Evolutionary conservation across 108 stramenopile genomes (phyloP), one percentile per base, ranked within the genome.

Genomic region (Cyclotella distinguenda): DNA sequence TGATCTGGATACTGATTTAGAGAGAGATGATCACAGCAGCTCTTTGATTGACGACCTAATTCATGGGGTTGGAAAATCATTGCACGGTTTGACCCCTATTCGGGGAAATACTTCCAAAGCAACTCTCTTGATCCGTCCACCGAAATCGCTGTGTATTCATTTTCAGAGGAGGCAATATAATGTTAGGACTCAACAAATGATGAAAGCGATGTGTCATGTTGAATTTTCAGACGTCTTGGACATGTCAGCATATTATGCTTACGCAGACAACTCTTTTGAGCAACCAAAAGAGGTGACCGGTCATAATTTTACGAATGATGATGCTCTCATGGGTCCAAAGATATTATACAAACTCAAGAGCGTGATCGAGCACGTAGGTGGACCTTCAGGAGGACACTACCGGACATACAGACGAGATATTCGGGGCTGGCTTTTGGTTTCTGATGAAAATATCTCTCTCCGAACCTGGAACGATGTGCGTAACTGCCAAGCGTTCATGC

Each of bases 111-210:
- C 91, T 10, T 62, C 39, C 34, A 89, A 88, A 58, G 86, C 88
- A 32, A 56, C 87, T 12, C 60, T 87, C 13, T 51, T 93, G 35
- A 87, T 88, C 33, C 66, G 91, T 21, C 77, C 77, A 18, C 91
- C 91, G 6, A 68, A 77, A 30, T 66, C 89, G 15, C 58, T 93
- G 32, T 86, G 87, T 50, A 65, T 88, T 39, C 91, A 93, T 47
- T 65, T 89, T 16, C 91, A 93, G 69, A 85, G 91, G n/a, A 81
- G 84, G 7, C 89, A 88, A 47, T 89, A 79, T 60, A 87, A 93
- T 73, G 70, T 80, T 23, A 52, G 46, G 21, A 70, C 54, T 16
- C 54, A 72, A 55, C 56, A 58, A 46, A 86, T 86, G 77, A 66
- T 82, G 42, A 93, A 93, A 61, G 78, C 80, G 30, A 50, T 69